Base-by-base conservation (phyloP, 2,329 filamentous ascomycete genomes). In the Colletotrichum lindemuthianum region DNA sequence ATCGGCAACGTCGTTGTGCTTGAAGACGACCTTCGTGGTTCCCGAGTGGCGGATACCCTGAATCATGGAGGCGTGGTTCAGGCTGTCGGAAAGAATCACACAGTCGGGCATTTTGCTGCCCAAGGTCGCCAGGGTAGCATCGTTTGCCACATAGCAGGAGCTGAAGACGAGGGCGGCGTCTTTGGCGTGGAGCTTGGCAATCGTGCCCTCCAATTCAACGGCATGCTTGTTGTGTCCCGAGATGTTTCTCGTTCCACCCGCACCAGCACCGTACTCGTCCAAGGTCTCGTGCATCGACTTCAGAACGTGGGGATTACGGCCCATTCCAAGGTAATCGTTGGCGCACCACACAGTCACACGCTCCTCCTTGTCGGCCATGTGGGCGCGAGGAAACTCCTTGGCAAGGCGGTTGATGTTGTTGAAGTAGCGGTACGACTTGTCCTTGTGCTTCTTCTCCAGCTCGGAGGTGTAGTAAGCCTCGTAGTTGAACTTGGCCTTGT, bases 401-500 rank as follows among this genome's bases (percentile, higher is more conserved):
- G 96, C 96, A 66, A 99, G 86, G 40, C 96, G 93, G 76, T 99
- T 99, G 88, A 99, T 99, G 84, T 99, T 99, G 86, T 99, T 99
- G 85, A 99, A 99, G 84, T 98, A 98, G 75, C 96, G 92, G 83
- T 99, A 99, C 56, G 94, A 97, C 83, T 97, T 98, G 86, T 99
- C 96, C 85, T 97, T 94, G 86, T 97, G 96, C 84, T 99, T 99
- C 87, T 97, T 98, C 72, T 97, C 93, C 70, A 99, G 81, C 78
- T 99, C 95, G 67, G 82, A 82, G 69, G 90, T 82, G 81, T 98
- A 99, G 79, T 97, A 99, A 50, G 78, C 87, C 73, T 97, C 89
- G 74, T 99, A 99, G 78, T 98, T 86, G 79, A 97, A 99, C 73
- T 89, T 92, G 64, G 84, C 83, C 66, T 59, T 58, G 34, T 59